Evolutionary conservation across 2,329 filamentous ascomycete genomes (phyloP), one percentile per base, ranked within the genome.

Genomic region (Botrytis pseudocinerea): DNA sequence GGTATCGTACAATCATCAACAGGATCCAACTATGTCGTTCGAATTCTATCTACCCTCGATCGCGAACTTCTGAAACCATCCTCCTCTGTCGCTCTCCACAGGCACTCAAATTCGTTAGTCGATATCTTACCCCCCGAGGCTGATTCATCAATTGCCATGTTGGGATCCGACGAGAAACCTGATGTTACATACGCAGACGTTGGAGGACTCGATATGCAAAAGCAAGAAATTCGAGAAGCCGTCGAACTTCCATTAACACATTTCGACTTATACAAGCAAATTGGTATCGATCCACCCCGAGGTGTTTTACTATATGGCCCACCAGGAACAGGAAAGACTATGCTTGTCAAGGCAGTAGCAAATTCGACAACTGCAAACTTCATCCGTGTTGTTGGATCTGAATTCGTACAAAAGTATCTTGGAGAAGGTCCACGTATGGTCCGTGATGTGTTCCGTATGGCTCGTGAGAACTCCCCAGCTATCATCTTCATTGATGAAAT

Each of bases 401-500:
- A 99, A 82, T 98, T 99, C 80, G 96, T 99, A 70, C 96, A 99
- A 82, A 99, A 99, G 85, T 99, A 99, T 80, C 88, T 99, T 2
- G 96, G 96, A 82, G 96, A 99, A 83, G 96, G 96, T 69, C 96
- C 96, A 70, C 93, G 96, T 78, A 99, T 99, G 96, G 96, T 99
- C 71, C 93, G 96, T 80, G 96, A 99, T 82, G 96, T 99, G 59
- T 99, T 99, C 89, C 90, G 96, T 76, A 99, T 99, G 96, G 96
- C 96, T 54, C 92, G 96, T 76, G 96, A 99, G 86, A 99, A 99
- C 86, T 95, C 94, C 0, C 96, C 96, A 0, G 93, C 95, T 74
- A 99, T 99, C 83, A 99, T 99, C 84, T 99, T 99, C 87, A 99
- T 99, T 82, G 96, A 99, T 82, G 96, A 99, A 83, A 98, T 99